These are phyloP conservation scores for Toxoplasma gondii DNA, from an alignment of 169 alveolate species.

Conservation along the genomic window DNA sequence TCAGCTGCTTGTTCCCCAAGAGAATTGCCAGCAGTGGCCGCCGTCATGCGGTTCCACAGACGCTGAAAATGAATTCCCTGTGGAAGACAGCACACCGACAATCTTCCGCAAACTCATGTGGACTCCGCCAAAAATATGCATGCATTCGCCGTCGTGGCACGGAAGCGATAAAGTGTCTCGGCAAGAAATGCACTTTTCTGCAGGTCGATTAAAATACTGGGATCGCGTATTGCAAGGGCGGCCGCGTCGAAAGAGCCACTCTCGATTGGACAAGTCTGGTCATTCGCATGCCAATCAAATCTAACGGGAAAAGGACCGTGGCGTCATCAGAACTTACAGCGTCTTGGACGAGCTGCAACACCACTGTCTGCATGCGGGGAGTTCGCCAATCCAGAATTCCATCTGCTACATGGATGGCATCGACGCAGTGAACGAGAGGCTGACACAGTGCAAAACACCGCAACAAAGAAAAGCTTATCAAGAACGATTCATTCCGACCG, in stretches of 20 bases:
- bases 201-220: too few relatives aligned
- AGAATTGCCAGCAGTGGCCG: neutral
- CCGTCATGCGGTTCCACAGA: conserved; percentile 26
- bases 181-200: too few relatives aligned
- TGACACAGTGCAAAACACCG: neutral
- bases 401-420: neutral
- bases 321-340: neutral
- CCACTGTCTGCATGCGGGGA: neutral
- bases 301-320: too few relatives aligned
- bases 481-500: too few relatives aligned
- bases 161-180: too few relatives aligned
- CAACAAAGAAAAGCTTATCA: too few relatives aligned
- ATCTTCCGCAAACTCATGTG: neutral
- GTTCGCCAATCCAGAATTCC: neutral
- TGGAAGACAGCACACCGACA: too few relatives aligned
- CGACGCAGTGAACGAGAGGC: conserved; percentile 33
- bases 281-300: too few relatives aligned
- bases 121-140: neutral
- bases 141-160: neutral
- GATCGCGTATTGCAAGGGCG: too few relatives aligned
- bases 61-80: conserved; percentile 33
- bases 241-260: too few relatives aligned
- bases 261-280: too few relatives aligned
- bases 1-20: neutral
- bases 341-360: conserved; percentile 30